These are phyloP conservation scores for Neoconidiobolus thromboides DNA, from an alignment of 371 early-diverging fungal species.

Conservation along the genomic window DNA sequence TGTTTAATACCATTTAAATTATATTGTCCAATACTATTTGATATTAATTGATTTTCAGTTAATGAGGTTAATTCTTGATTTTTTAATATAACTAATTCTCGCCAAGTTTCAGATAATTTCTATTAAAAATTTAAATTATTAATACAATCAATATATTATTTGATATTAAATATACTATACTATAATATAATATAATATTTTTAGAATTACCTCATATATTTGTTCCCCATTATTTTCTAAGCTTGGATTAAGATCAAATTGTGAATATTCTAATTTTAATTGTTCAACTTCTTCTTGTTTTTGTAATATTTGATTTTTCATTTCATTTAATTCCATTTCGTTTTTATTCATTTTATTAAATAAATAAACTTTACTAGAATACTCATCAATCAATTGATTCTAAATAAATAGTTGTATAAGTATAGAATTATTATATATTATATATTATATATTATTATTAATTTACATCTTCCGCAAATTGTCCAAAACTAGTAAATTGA, in stretches of 20 bases:
- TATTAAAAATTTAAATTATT: constrained; percentile 9
- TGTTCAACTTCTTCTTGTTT: constrained; percentile 18
- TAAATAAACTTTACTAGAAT: constrained; percentile 29
- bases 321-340: constrained; percentile 18
- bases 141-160: constrained; percentile 5
- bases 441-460: background rate
- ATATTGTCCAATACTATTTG: constrained; percentile 29
- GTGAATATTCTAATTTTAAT: too few species aligned
- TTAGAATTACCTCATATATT: too few species aligned
- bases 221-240: background rate
- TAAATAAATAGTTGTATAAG: constrained; percentile 2
- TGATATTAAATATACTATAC: background rate
- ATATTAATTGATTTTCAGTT: constrained; percentile 32
- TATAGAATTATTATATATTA: background rate
- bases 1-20: constrained; percentile 20
- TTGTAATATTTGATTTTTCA: constrained; percentile 18
- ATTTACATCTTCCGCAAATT: constrained; percentile 2
- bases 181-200: background rate
- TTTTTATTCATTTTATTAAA: constrained; percentile 39
- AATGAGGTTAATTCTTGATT: constrained; percentile 23
- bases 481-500: background rate
- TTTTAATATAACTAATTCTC: constrained; percentile 26
- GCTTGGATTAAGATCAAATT: constrained; percentile 1
- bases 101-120: constrained; percentile 23
- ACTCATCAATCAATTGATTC: constrained; percentile 32